Evolutionary conservation across 495 filamentous ascomycete species (phyloP).

Genomic region (Podospora tetraspora): DNA sequence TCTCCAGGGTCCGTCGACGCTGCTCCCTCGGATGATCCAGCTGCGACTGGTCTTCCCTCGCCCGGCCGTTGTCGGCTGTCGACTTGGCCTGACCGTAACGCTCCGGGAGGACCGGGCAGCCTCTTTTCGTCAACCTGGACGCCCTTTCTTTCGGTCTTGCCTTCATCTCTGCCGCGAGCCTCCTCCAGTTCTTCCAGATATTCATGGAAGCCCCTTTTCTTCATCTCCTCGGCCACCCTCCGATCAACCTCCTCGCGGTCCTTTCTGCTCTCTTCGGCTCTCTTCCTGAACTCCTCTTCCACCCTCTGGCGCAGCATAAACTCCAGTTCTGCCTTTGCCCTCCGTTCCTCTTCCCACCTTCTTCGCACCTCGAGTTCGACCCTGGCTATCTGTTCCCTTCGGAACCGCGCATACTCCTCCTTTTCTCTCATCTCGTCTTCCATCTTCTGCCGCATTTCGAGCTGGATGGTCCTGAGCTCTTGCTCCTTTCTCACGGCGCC

Average conservation of each 20-base stretch:
- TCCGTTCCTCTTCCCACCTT: background rate
- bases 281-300: background rate
- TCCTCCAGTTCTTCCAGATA: background rate
- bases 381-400: too few relatives aligned
- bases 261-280: background rate
- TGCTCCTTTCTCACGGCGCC: background rate
- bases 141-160: background rate
- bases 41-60: background rate
- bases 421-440: background rate
- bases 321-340: too few relatives aligned
- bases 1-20: constrained; percentile 14
- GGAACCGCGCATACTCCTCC: background rate
- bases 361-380: background rate
- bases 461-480: background rate
- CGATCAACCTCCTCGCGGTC: too few relatives aligned
- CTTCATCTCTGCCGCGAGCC: background rate
- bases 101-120: too few relatives aligned
- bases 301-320: too few relatives aligned
- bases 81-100: too few relatives aligned
- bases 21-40: constrained; percentile 1
- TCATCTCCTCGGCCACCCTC: background rate
- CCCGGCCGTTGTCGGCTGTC: too few relatives aligned
- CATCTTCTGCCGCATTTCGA: background rate
- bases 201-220: background rate
- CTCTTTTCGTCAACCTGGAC: background rate